Evolutionary conservation across 768 basidiomycete genomes (phyloP).

Genomic region (Russula virescens): DNA sequence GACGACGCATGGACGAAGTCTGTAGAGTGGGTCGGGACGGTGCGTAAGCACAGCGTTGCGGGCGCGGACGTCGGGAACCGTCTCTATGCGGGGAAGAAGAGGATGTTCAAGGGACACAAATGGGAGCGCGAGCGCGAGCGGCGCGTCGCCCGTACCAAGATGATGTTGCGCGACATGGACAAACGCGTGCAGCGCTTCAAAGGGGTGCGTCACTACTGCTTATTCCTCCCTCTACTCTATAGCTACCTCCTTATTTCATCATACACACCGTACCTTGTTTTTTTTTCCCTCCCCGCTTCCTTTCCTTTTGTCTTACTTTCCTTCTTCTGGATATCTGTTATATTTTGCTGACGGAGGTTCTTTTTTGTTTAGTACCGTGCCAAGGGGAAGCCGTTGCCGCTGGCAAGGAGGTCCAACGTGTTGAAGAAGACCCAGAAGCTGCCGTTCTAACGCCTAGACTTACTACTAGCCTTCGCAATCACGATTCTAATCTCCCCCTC

Average conservation of each 20-base stretch:
- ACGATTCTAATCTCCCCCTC: background rate
- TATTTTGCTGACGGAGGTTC: background rate
- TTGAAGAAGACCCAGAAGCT: slow-evolving; percentile 23
- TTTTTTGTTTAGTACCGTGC: slow-evolving; percentile 18
- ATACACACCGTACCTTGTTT: no score
- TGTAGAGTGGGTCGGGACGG: slow-evolving; percentile 30
- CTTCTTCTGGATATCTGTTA: no score
- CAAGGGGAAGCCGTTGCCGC: slow-evolving; percentile 21
- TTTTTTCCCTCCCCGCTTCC: no score
- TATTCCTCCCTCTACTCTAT: no score
- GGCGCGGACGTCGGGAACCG: slow-evolving; percentile 52
- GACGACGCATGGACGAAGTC: slow-evolving; percentile 31
- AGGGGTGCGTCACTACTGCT: slow-evolving; percentile 36
- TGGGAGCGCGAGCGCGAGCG: slow-evolving; percentile 61
- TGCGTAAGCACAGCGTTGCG: slow-evolving; percentile 33
- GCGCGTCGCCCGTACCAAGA: slow-evolving; percentile 42
- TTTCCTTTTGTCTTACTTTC: no score
- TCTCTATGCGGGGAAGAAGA: slow-evolving; percentile 69
- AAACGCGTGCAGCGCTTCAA: slow-evolving; percentile 63
- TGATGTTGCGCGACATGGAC: slow-evolving; percentile 65
- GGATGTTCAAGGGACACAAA: slow-evolving; percentile 92
- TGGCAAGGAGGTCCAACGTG: slow-evolving; percentile 12
- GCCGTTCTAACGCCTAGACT: slow-evolving; percentile 20
- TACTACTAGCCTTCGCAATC: background rate
- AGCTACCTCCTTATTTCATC: no score